Evolutionary conservation across 2,329 filamentous ascomycete species (phyloP).

Genomic region (Trichoderma harzianum): DNA sequence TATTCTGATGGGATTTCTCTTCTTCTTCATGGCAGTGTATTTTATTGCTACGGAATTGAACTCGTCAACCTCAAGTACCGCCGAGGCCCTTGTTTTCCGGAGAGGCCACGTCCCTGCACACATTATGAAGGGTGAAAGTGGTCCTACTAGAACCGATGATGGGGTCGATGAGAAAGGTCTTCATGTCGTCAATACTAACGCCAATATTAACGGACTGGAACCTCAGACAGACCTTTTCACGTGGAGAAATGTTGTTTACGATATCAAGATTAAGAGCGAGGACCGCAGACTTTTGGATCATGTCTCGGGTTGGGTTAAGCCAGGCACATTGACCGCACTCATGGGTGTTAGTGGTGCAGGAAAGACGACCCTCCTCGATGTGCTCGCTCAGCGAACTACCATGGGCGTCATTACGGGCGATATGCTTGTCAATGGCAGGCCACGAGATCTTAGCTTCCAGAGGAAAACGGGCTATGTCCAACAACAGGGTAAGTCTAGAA

Average conservation of each 20-base stretch:
- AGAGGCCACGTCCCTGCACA: conserved; percentile 49
- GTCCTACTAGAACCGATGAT: conserved; percentile 30
- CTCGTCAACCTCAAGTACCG: conserved; percentile 58
- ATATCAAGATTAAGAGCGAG: conserved; percentile 69
- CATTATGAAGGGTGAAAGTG: conserved; percentile 32
- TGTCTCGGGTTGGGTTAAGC: conserved; percentile 85
- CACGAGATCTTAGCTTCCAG: conserved; percentile 56
- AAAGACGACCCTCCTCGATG: conserved; percentile 44
- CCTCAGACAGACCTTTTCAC: conserved; percentile 63
- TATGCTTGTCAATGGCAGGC: conserved; percentile 62
- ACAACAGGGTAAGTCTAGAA: conserved; percentile 49
- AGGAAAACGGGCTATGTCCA: conserved; percentile 66
- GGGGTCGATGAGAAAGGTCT: conserved; percentile 26
- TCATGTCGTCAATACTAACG: not conserved
- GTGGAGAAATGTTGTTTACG: conserved; percentile 72
- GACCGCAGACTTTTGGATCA: conserved; percentile 70
- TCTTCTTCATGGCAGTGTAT: conserved; percentile 63
- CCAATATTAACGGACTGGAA: conserved; percentile 26
- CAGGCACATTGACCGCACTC: conserved; percentile 78
- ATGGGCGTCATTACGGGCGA: conserved; percentile 63
- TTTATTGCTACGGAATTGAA: conserved; percentile 63
- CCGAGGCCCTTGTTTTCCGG: conserved; percentile 67
- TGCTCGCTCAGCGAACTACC: conserved; percentile 47
- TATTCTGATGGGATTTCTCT: conserved; percentile 61
- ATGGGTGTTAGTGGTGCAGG: conserved; percentile 57